phyloP scores from a whole-genome alignment of 2,329 filamentous ascomycete species.

The Penicillium sp. region DNA sequence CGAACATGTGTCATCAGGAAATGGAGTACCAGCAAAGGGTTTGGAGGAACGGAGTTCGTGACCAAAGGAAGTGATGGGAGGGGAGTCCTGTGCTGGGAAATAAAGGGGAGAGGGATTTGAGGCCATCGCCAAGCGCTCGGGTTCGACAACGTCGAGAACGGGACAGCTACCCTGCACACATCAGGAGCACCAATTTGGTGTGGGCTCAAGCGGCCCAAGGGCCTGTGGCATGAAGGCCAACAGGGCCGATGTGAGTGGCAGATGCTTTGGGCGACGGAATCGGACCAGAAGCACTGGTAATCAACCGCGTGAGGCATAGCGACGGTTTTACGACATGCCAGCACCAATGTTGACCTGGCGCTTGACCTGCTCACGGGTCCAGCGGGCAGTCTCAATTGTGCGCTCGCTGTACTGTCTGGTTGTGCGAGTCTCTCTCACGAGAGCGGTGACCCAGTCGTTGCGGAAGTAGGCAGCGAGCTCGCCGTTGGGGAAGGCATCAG shows the following conservation, averaged over 20 bases:
- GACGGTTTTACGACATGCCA: constrained; percentile 36
- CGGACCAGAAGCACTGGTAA: neutral
- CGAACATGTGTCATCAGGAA: constrained; percentile 16
- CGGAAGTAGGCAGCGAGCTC: constrained; percentile 83
- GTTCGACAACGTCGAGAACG: neutral
- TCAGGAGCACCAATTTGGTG: neutral
- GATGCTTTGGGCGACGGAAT: neutral
- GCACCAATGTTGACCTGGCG: constrained; percentile 59
- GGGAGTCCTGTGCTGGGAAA: constrained; percentile 7
- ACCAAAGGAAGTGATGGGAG: constrained; percentile 6
- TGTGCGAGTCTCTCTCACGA: constrained; percentile 88
- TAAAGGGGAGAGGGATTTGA: neutral
- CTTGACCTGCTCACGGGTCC: constrained; percentile 97
- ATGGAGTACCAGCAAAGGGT: constrained; percentile 12
- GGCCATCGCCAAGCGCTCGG: neutral
- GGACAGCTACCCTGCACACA: neutral
- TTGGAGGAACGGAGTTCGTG: constrained; percentile 2
- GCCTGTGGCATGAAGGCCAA: neutral
- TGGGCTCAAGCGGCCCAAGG: neutral
- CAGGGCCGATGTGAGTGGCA: neutral
- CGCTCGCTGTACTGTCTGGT: constrained; percentile 83
- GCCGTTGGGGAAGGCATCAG: constrained; percentile 88
- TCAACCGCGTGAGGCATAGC: constrained; percentile 7
- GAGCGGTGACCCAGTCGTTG: constrained; percentile 80
- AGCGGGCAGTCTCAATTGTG: constrained; percentile 91